These are phyloP conservation scores for Hordeum marinum DNA, from an alignment of 176 grass and related monocot species.

Conservation along the genomic window DNA sequence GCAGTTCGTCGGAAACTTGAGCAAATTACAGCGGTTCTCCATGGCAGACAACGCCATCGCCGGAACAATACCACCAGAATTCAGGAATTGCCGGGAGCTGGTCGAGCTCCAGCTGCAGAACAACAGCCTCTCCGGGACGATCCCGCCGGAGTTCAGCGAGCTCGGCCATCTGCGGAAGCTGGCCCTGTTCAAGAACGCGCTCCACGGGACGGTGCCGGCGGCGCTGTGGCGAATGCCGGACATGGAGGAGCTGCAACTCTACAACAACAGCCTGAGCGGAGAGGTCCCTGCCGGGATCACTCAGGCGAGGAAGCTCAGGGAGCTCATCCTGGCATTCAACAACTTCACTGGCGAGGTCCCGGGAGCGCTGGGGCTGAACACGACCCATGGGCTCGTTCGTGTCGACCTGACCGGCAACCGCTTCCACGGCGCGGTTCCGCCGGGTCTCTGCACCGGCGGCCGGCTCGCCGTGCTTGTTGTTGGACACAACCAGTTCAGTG, in stretches of 20 bases:
- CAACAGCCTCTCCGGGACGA: constrained; percentile 34
- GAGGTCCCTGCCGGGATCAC: constrained; percentile 43
- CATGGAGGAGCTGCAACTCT: constrained; percentile 25
- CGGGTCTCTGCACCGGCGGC: constrained; percentile 36
- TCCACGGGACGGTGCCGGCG: constrained; percentile 31
- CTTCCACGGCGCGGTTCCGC: constrained; percentile 43
- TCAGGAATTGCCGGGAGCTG: constrained; percentile 37
- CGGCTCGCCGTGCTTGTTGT: constrained; percentile 39
- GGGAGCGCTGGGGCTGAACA: constrained; percentile 35
- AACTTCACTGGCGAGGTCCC: constrained; percentile 43
- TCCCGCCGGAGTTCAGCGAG: constrained; percentile 35
- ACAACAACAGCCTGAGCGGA: constrained; percentile 43
- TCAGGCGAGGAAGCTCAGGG: constrained; percentile 34
- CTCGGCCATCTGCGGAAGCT: constrained; percentile 22
- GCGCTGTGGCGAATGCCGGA: constrained; percentile 38
- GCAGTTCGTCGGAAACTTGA: constrained; percentile 22
- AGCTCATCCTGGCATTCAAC: constrained; percentile 38
- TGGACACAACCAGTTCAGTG: constrained; percentile 45
- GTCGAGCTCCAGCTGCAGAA: constrained; percentile 45
- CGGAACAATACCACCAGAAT: constrained; percentile 32
- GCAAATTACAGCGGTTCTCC: constrained; percentile 27
- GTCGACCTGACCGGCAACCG: constrained; percentile 43
- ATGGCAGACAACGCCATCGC: constrained; percentile 21
- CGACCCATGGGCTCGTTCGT: constrained; percentile 32
- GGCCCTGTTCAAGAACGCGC: constrained; percentile 39